Conservation (phyloP, 2,329 filamentous ascomycete genomes). For the Colletotrichum sp. region DNA sequence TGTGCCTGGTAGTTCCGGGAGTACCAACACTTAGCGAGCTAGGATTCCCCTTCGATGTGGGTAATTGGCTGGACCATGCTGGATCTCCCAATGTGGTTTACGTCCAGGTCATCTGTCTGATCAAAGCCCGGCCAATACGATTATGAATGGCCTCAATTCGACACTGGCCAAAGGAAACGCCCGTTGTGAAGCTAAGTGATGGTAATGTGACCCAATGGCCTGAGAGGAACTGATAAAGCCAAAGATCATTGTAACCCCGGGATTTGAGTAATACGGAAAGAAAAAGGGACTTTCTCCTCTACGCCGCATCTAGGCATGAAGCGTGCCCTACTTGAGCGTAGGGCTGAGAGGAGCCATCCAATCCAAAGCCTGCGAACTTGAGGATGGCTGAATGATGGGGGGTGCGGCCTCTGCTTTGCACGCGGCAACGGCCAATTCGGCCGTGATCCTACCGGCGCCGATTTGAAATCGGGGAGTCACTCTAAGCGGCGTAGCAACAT, state of each 20-base stretch:
- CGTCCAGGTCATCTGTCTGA: not conserved
- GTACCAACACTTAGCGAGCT: not conserved
- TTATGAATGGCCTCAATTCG: slow-evolving; percentile 3
- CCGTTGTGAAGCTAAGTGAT: not conserved
- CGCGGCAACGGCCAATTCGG: not conserved
- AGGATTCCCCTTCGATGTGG: not conserved
- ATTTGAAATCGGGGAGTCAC: not conserved
- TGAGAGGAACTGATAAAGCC: not conserved
- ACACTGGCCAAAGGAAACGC: not conserved
- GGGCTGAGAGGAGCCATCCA: slow-evolving; percentile 5
- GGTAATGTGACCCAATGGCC: not conserved
- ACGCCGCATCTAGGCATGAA: not conserved
- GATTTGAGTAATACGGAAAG: not conserved
- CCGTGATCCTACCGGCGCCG: not conserved
- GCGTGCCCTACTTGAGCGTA: not conserved
- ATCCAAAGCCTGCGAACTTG: not conserved
- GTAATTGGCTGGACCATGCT: not conserved
- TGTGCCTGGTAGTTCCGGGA: not conserved
- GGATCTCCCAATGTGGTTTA: not conserved
- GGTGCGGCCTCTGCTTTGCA: not conserved
- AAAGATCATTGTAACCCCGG: not conserved
- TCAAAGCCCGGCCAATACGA: not conserved
- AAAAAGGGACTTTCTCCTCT: not conserved
- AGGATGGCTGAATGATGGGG: not conserved
- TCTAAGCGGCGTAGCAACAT: not conserved